Conservation (phyloP, 2,329 filamentous ascomycete species). For the Hymenoscyphus linearis region DNA sequence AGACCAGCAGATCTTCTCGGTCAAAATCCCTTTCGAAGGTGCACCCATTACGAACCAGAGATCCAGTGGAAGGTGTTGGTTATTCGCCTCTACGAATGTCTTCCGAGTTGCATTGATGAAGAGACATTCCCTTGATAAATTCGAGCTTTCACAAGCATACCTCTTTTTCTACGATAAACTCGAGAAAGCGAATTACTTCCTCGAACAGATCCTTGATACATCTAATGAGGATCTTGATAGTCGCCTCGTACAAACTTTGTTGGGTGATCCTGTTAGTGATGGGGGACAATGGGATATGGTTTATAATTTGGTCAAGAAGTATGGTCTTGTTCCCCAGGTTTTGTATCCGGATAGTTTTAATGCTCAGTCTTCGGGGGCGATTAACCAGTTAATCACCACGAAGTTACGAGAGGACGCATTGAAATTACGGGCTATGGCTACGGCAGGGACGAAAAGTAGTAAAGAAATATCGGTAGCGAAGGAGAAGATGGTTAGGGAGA, state of each 20-base stretch:
- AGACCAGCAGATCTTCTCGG: constrained; percentile 77
- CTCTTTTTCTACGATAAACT: constrained; percentile 94
- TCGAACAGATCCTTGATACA: constrained; percentile 78
- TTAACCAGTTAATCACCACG: constrained; percentile 72
- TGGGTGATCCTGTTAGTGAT: constrained; percentile 66
- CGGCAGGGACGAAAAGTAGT: constrained; percentile 16
- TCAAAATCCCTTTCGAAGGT: constrained; percentile 77
- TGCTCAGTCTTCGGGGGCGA: constrained; percentile 61
- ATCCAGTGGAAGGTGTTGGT: constrained; percentile 79
- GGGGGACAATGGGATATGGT: constrained; percentile 94
- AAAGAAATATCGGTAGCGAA: constrained; percentile 48
- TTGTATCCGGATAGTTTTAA: constrained; percentile 81
- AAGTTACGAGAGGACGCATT: constrained; percentile 84
- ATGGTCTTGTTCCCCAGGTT: constrained; percentile 77
- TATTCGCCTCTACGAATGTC: constrained; percentile 87
- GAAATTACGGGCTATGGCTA: constrained; percentile 56
- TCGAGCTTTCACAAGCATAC: constrained; percentile 84
- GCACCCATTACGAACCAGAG: constrained; percentile 80
- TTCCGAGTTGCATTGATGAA: constrained; percentile 87
- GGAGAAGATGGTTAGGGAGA: constrained; percentile 70
- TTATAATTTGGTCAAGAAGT: constrained; percentile 78
- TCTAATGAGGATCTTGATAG: constrained; percentile 64
- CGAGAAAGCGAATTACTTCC: constrained; percentile 85
- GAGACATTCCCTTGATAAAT: constrained; percentile 68
- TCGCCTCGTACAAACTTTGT: constrained; percentile 64